These are phyloP conservation scores for Phaffomyces thermotolerans DNA, from an alignment of 805 yeast species.

Conservation along the genomic window DNA sequence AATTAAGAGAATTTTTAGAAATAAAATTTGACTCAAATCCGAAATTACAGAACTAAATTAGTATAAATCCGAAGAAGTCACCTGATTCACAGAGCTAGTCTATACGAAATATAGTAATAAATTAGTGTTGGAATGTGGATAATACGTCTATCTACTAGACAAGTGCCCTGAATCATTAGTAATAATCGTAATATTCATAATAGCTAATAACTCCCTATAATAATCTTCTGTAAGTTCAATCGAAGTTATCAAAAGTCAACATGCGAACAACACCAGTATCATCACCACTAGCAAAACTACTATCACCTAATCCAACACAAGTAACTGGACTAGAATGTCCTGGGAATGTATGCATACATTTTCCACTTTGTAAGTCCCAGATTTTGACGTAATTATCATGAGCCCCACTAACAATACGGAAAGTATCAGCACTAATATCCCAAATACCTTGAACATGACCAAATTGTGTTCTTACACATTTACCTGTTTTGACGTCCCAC, in stretches of 20 bases:
- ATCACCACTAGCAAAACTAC: slow-evolving; percentile 83
- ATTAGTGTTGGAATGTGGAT: too few relatives aligned
- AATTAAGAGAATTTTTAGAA: background rate
- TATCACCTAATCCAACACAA: slow-evolving; percentile 83
- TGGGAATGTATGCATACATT: slow-evolving; percentile 87
- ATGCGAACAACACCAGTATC: slow-evolving; percentile 84
- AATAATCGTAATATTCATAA: too few relatives aligned
- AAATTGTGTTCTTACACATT: slow-evolving; percentile 87
- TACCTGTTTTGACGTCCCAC: slow-evolving; percentile 85
- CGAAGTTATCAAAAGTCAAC: slow-evolving; percentile 59
- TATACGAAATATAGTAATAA: too few relatives aligned
- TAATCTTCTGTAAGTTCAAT: background rate
- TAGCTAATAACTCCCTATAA: too few relatives aligned
- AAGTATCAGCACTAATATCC: slow-evolving; percentile 94
- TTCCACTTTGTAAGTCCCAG: slow-evolving; percentile 95
- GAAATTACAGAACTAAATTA: background rate
- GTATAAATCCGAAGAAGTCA: too few relatives aligned
- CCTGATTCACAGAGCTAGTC: too few relatives aligned
- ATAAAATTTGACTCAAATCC: background rate
- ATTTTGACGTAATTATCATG: slow-evolving; percentile 86
- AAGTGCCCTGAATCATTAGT: too few relatives aligned
- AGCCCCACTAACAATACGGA: slow-evolving; percentile 89
- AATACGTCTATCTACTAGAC: too few relatives aligned
- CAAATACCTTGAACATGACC: slow-evolving; percentile 99
- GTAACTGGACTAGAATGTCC: slow-evolving; percentile 56